Percentiles rank a stretch among this genome's conserved stretches.
These are phyloP conservation scores for Fonsecaea nubica DNA, from an alignment of 2,329 filamentous ascomycete genomes.

Conservation along the genomic window DNA sequence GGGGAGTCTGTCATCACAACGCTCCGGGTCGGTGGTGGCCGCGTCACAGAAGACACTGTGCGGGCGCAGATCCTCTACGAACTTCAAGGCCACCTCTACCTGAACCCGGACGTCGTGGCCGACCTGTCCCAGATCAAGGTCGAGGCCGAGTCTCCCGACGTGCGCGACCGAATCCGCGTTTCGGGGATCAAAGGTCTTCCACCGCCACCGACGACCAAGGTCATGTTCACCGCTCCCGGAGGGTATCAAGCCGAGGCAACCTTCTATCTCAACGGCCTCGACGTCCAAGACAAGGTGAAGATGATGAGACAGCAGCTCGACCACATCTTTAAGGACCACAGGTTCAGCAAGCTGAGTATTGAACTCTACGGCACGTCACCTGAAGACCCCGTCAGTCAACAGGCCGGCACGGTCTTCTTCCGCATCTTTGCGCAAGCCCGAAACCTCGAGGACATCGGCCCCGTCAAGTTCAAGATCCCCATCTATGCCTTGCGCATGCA, in stretches of 20 bases:
- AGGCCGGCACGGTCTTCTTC: slow-evolving; percentile 48
- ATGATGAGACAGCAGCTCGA: slow-evolving; percentile 32
- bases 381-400: slow-evolving; percentile 49
- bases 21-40: slow-evolving; percentile 50
- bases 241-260: slow-evolving; percentile 56
- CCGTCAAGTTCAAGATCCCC: slow-evolving; percentile 16
- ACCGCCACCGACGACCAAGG: slow-evolving; percentile 59
- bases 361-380: slow-evolving; percentile 46
- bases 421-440: slow-evolving; percentile 25
- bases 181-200: slow-evolving; percentile 50
- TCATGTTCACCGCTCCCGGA: slow-evolving; percentile 56
- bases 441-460: slow-evolving; percentile 13
- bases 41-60: slow-evolving; percentile 48
- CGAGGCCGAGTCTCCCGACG: slow-evolving; percentile 43
- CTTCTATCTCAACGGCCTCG: slow-evolving; percentile 55
- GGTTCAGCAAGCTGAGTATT: slow-evolving; percentile 49
- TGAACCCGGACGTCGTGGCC: slow-evolving; percentile 56
- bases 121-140: slow-evolving; percentile 48
- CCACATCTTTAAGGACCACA: slow-evolving; percentile 39
- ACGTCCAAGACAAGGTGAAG: slow-evolving; percentile 51
- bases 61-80: slow-evolving; percentile 58
- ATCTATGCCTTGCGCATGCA: slow-evolving; percentile 45
- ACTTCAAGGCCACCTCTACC: slow-evolving; percentile 56
- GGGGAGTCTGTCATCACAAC: slow-evolving; percentile 58
- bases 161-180: slow-evolving; percentile 48